phyloP scores from a whole-genome alignment of 805 yeast species.

The Danielia reshetovae region DNA sequence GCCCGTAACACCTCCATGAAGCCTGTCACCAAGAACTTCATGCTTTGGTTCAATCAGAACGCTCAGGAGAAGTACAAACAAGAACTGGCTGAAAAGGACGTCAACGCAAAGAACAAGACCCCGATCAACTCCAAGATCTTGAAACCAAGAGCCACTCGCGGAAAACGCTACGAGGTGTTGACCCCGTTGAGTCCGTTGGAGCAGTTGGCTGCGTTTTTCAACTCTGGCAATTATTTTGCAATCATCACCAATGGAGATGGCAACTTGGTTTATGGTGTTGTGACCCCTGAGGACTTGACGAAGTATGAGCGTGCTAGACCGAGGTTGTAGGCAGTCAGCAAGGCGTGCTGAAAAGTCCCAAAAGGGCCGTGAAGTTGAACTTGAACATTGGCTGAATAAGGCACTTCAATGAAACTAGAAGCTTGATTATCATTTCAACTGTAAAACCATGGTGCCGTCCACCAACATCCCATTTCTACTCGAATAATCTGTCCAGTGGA shows the following conservation, averaged over 20 bases:
- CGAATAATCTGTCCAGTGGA: too few species aligned
- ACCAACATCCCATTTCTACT: too few species aligned
- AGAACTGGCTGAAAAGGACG: constrained; percentile 14
- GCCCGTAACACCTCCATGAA: constrained; percentile 23
- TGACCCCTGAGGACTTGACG: constrained; percentile 36
- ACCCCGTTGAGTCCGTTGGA: constrained; percentile 57
- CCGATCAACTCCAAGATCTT: constrained; percentile 31
- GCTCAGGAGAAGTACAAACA: constrained; percentile 31
- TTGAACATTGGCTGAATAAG: too few species aligned
- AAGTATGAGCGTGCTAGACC: constrained; percentile 22
- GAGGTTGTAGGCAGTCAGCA: constrained; percentile 13
- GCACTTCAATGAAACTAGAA: too few species aligned
- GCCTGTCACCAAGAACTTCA: constrained; percentile 28
- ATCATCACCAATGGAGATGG: constrained; percentile 53
- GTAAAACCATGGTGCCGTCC: too few species aligned
- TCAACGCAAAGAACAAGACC: constrained; percentile 8
- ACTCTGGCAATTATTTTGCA: constrained; percentile 48
- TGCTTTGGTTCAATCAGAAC: constrained; percentile 42
- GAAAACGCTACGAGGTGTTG: constrained; percentile 38
- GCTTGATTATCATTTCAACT: too few species aligned
- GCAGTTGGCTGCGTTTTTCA: constrained; percentile 48
- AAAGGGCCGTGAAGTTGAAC: too few species aligned
- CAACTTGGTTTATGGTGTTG: constrained; percentile 55
- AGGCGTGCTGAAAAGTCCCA: too few species aligned
- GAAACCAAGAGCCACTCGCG: constrained; percentile 26